phyloP scores from a whole-genome alignment of 192 early-diverging fungal species.

The Umbelopsis vinacea region DNA sequence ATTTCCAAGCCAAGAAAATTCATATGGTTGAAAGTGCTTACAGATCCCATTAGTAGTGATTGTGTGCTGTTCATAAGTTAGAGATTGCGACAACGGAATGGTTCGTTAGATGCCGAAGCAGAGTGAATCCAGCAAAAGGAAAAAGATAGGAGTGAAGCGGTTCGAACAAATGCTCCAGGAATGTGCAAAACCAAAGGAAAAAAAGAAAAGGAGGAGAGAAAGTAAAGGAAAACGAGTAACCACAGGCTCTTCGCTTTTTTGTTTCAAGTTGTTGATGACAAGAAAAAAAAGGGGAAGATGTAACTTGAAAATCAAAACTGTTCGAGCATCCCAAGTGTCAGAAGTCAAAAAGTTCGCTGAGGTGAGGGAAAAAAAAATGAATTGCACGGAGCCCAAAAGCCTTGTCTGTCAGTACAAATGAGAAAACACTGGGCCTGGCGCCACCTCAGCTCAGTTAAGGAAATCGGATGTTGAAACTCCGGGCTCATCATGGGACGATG shows the following conservation, averaged over 20 bases:
- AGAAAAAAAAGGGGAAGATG: not conserved
- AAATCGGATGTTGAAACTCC: not conserved
- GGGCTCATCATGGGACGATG: constrained; percentile 5
- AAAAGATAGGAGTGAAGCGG: too few relatives aligned
- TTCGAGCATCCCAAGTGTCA: constrained; percentile 6
- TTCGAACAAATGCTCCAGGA: not conserved
- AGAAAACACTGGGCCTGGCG: not conserved
- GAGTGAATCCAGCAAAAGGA: too few relatives aligned
- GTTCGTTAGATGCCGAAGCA: too few relatives aligned
- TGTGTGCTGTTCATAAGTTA: not conserved
- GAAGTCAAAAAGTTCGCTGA: not conserved
- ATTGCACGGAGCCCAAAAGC: not conserved
- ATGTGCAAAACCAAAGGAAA: not conserved
- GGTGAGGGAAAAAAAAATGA: not conserved
- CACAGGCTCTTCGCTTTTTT: not conserved
- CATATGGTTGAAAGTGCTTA: not conserved
- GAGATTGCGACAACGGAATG: not conserved
- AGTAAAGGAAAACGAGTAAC: not conserved
- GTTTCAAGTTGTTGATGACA: constrained; percentile 4
- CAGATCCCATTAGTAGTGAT: not conserved
- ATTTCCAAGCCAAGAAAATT: too few relatives aligned
- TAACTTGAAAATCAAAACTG: constrained; percentile 10
- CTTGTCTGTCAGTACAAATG: not conserved
- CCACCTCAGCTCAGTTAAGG: too few relatives aligned
- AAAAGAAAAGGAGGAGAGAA: not conserved